These are phyloP conservation scores for Xenosphaeropsis pyriputrescens DNA, from an alignment of 2,329 filamentous ascomycete genomes.

Conservation along the genomic window DNA sequence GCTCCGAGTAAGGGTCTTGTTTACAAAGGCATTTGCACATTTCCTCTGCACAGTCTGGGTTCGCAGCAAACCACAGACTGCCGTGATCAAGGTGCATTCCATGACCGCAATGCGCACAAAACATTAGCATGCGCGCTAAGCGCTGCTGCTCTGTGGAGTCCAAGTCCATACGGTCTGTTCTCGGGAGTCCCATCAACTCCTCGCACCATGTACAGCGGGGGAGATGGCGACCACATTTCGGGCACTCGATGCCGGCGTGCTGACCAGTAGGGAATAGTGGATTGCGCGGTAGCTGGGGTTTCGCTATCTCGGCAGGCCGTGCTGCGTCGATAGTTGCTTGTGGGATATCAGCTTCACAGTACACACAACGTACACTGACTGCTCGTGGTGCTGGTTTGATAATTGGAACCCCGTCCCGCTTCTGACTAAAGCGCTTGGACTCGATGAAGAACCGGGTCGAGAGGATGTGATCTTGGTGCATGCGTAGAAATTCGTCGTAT, in stretches of 20 bases:
- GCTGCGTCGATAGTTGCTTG: slow-evolving; percentile 14
- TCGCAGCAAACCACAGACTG: slow-evolving; percentile 45
- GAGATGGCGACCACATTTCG: slow-evolving; percentile 47
- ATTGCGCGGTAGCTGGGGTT: slow-evolving; percentile 18
- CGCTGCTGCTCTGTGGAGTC: slow-evolving; percentile 23
- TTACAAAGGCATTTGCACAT: slow-evolving; percentile 46
- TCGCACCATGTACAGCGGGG: slow-evolving; percentile 51
- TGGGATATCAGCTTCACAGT: slow-evolving; percentile 51
- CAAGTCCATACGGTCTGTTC: slow-evolving; percentile 36
- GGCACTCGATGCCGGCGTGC: slow-evolving; percentile 43
- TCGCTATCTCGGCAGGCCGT: slow-evolving; percentile 4
- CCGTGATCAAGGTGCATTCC: slow-evolving; percentile 51
- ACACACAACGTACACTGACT: slow-evolving; percentile 61
- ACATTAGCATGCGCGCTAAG: slow-evolving; percentile 40
- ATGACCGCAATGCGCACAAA: slow-evolving; percentile 50
- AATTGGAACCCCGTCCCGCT: slow-evolving; percentile 45
- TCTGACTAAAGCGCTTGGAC: slow-evolving; percentile 51
- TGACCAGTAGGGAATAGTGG: slow-evolving; percentile 38
- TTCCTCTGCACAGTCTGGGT: slow-evolving; percentile 48
- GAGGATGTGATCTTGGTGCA: slow-evolving; percentile 58
- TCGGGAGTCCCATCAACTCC: slow-evolving; percentile 44
- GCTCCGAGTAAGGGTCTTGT: slow-evolving; percentile 1
- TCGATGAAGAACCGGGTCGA: slow-evolving; percentile 68
- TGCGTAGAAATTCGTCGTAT: slow-evolving; percentile 59
- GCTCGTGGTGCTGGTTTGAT: slow-evolving; percentile 52